A percentile compares a stretch with the other conserved stretches of the same genome.
These are phyloP conservation scores for Pleurozium schreberi DNA, from an alignment of 225 moss, liverwort and hornwort species.

Conservation along the genomic window DNA sequence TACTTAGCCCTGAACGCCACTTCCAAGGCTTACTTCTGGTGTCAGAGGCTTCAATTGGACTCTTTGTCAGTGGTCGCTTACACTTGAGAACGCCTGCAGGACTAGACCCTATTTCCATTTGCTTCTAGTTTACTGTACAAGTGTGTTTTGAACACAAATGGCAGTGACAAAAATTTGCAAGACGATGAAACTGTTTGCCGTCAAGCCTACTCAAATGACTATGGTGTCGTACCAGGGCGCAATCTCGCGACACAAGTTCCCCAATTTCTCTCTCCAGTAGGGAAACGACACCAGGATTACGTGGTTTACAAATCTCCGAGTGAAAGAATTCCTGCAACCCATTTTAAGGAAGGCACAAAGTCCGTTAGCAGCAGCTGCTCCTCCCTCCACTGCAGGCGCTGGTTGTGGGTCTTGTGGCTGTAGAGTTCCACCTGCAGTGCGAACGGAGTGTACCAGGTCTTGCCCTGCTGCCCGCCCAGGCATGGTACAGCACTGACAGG, in stretches of 20 bases:
- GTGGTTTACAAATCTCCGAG: not conserved
- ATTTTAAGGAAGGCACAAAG: not conserved
- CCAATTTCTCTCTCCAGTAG: not conserved
- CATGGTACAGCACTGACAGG: not conserved
- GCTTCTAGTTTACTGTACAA: not conserved
- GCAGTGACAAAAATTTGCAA: not conserved
- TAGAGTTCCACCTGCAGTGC: no score
- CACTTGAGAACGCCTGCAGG: no score
- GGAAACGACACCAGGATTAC: not conserved
- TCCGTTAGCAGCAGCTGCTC: no score
- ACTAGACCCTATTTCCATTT: not conserved
- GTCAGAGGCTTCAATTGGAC: no score
- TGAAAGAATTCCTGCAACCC: accelerated
- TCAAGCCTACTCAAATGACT: not conserved
- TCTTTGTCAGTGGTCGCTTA: no score
- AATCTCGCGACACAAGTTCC: not conserved
- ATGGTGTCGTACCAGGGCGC: not conserved
- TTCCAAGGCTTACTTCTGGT: no score
- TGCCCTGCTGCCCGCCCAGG: not conserved
- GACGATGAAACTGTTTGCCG: not conserved
- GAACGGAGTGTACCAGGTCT: no score
- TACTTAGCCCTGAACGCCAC: no score
- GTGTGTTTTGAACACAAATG: no score
- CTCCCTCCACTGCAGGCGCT: no score
- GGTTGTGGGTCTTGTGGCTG: no score